Conservation (phyloP, 2,329 filamentous ascomycete species). For the Hansfordia pulvinata region DNA sequence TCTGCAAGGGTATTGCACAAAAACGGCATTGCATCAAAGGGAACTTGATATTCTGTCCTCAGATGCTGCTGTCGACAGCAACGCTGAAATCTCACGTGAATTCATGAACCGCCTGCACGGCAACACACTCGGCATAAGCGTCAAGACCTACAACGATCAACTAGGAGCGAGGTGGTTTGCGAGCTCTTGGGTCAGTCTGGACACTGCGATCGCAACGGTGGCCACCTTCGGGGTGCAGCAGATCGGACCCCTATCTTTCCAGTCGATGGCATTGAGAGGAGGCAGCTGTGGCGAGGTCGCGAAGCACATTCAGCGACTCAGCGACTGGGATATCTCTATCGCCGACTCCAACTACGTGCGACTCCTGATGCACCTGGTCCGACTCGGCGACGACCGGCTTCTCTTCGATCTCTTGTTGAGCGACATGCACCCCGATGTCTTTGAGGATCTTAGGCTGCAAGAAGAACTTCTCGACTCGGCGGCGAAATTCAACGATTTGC, state of each 20-base stretch:
- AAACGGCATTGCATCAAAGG: constrained; percentile 19
- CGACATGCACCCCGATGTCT: constrained; percentile 42
- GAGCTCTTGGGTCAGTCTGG: constrained; percentile 53
- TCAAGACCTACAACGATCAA: constrained; percentile 46
- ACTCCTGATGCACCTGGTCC: constrained; percentile 50
- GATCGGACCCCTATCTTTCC: constrained; percentile 64
- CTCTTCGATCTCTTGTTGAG: constrained; percentile 29
- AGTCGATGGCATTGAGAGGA: constrained; percentile 61
- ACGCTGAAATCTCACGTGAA: constrained; percentile 16
- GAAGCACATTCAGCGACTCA: constrained; percentile 45
- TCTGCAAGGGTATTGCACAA: constrained; percentile 29
- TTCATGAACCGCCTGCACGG: constrained; percentile 23
- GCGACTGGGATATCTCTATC: constrained; percentile 47
- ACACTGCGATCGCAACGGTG: constrained; percentile 53
- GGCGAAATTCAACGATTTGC: constrained; percentile 23
- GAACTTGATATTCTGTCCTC: constrained; percentile 17
- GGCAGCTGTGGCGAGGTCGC: constrained; percentile 39
- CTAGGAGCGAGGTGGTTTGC: constrained; percentile 76
- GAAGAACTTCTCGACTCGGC: constrained; percentile 21
- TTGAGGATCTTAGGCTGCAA: constrained; percentile 29
- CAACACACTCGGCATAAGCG: constrained; percentile 21
- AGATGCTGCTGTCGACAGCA: too few relatives aligned
- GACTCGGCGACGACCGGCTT: constrained; percentile 35
- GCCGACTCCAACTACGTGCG: constrained; percentile 50
- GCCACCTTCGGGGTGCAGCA: constrained; percentile 57